These are phyloP conservation scores for Drechmeria coniospora DNA, from an alignment of 2,329 filamentous ascomycete genomes.

Conservation along the genomic window DNA sequence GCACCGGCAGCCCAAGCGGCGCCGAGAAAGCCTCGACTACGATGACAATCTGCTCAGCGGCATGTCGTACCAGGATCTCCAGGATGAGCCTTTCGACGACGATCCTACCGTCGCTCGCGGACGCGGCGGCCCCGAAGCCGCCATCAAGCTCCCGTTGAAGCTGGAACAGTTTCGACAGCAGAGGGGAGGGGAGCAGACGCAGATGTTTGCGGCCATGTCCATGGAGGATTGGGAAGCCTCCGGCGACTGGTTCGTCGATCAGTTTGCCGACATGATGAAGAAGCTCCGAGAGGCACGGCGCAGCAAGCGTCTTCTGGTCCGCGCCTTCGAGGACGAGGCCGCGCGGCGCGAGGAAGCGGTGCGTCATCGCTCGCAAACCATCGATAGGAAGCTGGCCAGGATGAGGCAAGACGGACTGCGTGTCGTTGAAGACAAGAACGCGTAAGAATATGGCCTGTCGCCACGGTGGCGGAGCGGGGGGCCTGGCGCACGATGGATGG, in stretches of 20 bases:
- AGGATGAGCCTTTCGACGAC: conserved; percentile 38
- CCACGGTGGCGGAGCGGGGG: not conserved
- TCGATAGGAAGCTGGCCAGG: conserved; percentile 37
- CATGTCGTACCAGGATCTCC: conserved; percentile 37
- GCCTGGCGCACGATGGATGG: no score
- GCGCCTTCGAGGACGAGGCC: conserved; percentile 39
- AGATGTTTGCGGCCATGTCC: conserved; percentile 37
- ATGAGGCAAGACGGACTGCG: conserved; percentile 40
- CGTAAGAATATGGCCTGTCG: conserved; percentile 1
- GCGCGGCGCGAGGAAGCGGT: conserved; percentile 38
- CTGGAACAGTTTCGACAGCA: conserved; percentile 33
- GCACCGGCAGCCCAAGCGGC: conserved; percentile 19
- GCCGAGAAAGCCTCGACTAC: conserved; percentile 34
- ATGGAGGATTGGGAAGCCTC: conserved; percentile 43
- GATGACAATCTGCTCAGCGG: conserved; percentile 37
- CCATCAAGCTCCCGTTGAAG: conserved; percentile 29
- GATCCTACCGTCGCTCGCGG: conserved; percentile 34
- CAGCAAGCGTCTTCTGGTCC: conserved; percentile 32
- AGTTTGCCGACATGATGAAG: conserved; percentile 34
- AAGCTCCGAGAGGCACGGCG: conserved; percentile 31
- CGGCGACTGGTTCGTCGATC: conserved; percentile 43
- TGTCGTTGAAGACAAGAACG: conserved; percentile 32
- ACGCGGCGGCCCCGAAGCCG: conserved; percentile 18
- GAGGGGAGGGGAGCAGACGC: conserved; percentile 27
- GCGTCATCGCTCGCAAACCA: conserved; percentile 34